These are phyloP conservation scores for Pleurotus citrinopileatus DNA, from an alignment of 768 basidiomycete genomes.

Conservation along the genomic window DNA sequence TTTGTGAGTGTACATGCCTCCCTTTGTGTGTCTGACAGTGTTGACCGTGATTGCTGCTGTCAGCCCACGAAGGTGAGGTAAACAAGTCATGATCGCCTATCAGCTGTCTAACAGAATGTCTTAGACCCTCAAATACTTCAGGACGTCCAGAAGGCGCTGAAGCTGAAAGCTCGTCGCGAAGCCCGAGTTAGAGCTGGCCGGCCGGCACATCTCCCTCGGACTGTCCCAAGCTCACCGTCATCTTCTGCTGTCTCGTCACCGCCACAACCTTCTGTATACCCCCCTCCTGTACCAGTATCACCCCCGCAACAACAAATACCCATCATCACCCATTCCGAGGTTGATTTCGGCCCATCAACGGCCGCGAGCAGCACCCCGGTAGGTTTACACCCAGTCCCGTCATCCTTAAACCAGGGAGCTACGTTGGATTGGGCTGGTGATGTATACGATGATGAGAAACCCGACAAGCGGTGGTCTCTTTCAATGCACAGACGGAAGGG, in stretches of 20 bases:
- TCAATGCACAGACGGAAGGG: slow-evolving; percentile 58
- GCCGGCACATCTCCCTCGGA: slow-evolving; percentile 19
- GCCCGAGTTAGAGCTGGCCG: slow-evolving; percentile 45
- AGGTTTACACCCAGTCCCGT: slow-evolving; percentile 61
- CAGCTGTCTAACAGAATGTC: neutral
- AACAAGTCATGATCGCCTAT: neutral
- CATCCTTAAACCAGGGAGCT: slow-evolving; percentile 64
- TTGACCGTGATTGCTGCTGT: neutral
- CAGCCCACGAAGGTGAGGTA: slow-evolving; percentile 75
- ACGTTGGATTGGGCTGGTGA: slow-evolving; percentile 76
- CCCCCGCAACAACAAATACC: slow-evolving; percentile 22
- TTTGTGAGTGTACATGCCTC: slow-evolving; percentile 47
- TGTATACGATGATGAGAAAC: slow-evolving; percentile 48
- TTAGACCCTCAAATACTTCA: slow-evolving; percentile 78
- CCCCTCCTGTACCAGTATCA: slow-evolving; percentile 24
- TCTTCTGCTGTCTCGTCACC: slow-evolving; percentile 11
- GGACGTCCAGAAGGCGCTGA: slow-evolving; percentile 75
- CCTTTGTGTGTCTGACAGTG: neutral
- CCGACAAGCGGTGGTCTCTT: slow-evolving; percentile 62
- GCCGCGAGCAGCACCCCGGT: slow-evolving; percentile 27
- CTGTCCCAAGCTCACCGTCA: slow-evolving; percentile 13
- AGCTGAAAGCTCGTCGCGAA: slow-evolving; percentile 71
- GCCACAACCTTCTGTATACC: slow-evolving; percentile 24
- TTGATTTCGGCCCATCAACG: slow-evolving; percentile 72
- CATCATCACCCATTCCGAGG: slow-evolving; percentile 38